phyloP scores from a whole-genome alignment of 2,329 filamentous ascomycete genomes.

The Magnaporthiopsis poae region DNA sequence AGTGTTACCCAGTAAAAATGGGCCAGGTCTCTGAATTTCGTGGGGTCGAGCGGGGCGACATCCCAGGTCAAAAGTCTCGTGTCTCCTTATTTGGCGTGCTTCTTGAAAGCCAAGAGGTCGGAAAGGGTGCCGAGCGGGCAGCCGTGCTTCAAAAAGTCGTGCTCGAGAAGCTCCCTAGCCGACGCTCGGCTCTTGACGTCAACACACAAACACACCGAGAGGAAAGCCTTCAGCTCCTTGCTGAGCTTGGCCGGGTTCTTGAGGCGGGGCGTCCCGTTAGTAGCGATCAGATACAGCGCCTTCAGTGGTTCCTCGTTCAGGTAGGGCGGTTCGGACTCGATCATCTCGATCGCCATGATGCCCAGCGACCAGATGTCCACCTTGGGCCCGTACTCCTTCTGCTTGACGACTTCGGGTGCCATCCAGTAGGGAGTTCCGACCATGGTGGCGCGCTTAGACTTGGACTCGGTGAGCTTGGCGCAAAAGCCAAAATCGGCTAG shows the following conservation, averaged over 20 bases:
- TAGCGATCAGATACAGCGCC: slow-evolving; percentile 93
- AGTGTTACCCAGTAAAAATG: background rate
- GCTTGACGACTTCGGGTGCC: slow-evolving; percentile 97
- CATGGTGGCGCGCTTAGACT: slow-evolving; percentile 97
- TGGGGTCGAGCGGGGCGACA: background rate
- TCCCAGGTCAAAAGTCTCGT: background rate
- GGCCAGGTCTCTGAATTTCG: background rate
- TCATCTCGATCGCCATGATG: slow-evolving; percentile 99
- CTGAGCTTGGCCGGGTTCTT: slow-evolving; percentile 98
- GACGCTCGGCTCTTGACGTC: slow-evolving; percentile 92
- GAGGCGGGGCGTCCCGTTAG: slow-evolving; percentile 87
- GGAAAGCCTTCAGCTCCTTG: slow-evolving; percentile 94
- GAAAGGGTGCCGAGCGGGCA: slow-evolving; percentile 74
- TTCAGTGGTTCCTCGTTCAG: slow-evolving; percentile 96
- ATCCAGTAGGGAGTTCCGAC: slow-evolving; percentile 99
- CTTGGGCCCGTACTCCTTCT: slow-evolving; percentile 96
- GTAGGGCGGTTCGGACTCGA: slow-evolving; percentile 95
- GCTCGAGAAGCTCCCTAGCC: slow-evolving; percentile 75
- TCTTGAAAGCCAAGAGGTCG: slow-evolving; percentile 81
- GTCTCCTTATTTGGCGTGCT: slow-evolving; percentile 49
- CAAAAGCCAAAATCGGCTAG: slow-evolving; percentile 97
- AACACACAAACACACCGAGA: slow-evolving; percentile 91
- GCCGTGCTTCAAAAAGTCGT: slow-evolving; percentile 90
- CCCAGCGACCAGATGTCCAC: slow-evolving; percentile 98
- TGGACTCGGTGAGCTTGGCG: slow-evolving; percentile 92